phyloP scores from a whole-genome alignment of 306 rosid species.

The Cucumis hystrix region DNA sequence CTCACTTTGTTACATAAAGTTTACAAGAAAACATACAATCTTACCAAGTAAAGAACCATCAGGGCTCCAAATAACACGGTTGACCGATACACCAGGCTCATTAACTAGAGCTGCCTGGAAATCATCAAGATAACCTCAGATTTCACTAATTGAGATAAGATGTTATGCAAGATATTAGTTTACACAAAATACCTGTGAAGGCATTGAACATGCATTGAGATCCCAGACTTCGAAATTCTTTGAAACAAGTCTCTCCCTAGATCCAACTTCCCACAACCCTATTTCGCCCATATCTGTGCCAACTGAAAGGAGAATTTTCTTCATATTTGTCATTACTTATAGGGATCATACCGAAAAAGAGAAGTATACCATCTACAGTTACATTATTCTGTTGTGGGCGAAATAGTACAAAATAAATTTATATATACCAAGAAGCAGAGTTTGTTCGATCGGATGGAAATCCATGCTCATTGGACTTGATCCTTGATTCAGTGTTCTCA shows the following conservation, averaged over 20 bases:
- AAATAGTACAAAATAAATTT: not conserved
- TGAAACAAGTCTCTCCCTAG: slow-evolving; percentile 68
- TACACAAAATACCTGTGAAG: slow-evolving; percentile 53
- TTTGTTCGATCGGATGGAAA: slow-evolving; percentile 86
- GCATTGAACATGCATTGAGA: slow-evolving; percentile 74
- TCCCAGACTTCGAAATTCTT: slow-evolving; percentile 95
- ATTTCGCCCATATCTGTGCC: slow-evolving; percentile 93
- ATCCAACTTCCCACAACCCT: slow-evolving; percentile 95
- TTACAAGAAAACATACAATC: slow-evolving; percentile 12
- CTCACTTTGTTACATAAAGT: not conserved
- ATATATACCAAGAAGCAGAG: slow-evolving; percentile 79
- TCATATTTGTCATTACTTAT: not conserved
- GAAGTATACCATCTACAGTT: not conserved
- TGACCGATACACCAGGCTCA: slow-evolving; percentile 89
- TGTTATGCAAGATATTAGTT: not conserved
- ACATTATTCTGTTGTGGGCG: not conserved
- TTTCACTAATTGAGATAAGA: not conserved
- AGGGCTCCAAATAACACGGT: slow-evolving; percentile 98
- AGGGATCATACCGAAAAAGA: not conserved
- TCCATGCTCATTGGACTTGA: slow-evolving; percentile 99
- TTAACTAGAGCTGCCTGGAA: slow-evolving; percentile 82
- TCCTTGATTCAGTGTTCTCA: slow-evolving; percentile 75
- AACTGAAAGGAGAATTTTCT: slow-evolving; percentile 35
- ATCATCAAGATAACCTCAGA: slow-evolving; percentile 14
- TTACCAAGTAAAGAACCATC: slow-evolving; percentile 87